Conservation (phyloP, 495 filamentous ascomycete species). For the Penicillium tannophilum region DNA sequence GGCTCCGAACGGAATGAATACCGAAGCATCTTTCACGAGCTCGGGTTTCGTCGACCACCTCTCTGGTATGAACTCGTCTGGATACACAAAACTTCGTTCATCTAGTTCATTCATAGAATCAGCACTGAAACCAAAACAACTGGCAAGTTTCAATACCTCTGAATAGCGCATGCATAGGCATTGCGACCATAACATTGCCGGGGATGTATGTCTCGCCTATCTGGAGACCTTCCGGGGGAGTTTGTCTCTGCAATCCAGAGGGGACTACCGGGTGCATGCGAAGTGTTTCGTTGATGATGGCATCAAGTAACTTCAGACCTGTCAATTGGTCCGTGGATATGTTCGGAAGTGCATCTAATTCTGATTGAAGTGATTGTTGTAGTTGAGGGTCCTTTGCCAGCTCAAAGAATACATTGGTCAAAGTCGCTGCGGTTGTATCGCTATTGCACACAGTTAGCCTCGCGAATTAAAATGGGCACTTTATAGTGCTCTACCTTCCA, state of each 20-base stretch:
- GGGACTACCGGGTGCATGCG: constrained; percentile 17
- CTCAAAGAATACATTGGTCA: constrained; percentile 39
- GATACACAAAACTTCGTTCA: constrained; percentile 30
- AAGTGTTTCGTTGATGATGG: constrained; percentile 51
- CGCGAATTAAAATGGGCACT: not conserved
- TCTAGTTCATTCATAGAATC: constrained; percentile 10
- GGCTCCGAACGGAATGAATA: constrained; percentile 36
- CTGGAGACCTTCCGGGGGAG: constrained; percentile 24
- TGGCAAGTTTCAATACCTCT: constrained; percentile 22
- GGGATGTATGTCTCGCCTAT: constrained; percentile 33
- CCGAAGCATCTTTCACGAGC: constrained; percentile 33
- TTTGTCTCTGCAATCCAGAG: constrained; percentile 22
- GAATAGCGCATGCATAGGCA: constrained; percentile 31
- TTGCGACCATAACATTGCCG: constrained; percentile 29
- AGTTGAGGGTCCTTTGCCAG: constrained; percentile 25
- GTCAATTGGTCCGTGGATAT: constrained; percentile 12
- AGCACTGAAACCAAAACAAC: not conserved
- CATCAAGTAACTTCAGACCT: constrained; percentile 35
- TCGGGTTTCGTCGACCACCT: constrained; percentile 43
- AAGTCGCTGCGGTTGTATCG: constrained; percentile 39
- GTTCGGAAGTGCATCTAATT: constrained; percentile 23
- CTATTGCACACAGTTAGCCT: constrained; percentile 12
- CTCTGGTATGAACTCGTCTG: constrained; percentile 46
- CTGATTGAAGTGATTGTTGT: constrained; percentile 21
- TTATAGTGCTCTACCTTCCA: constrained; percentile 34